phyloP scores from a whole-genome alignment of 306 rosid genomes.

The Trifolium pratense region DNA sequence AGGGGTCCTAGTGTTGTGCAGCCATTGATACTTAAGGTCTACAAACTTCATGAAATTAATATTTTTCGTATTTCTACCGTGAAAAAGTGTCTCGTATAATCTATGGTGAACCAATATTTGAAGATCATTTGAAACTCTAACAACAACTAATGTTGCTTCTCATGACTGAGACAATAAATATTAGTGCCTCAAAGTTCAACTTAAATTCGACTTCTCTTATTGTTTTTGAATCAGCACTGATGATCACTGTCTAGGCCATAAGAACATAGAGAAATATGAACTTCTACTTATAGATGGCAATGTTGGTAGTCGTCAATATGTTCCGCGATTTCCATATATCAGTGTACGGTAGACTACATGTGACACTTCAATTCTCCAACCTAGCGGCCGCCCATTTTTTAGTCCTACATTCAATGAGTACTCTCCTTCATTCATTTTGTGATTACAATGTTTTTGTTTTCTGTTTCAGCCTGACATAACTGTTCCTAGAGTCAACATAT shows the following conservation, averaged over 20 bases:
- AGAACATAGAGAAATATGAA: not conserved
- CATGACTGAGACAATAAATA: not conserved
- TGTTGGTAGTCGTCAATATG: not conserved
- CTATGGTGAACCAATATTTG: not conserved
- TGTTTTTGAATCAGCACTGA: not conserved
- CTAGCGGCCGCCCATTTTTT: not conserved
- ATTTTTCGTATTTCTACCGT: not conserved
- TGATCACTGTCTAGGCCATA: not conserved
- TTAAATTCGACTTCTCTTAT: not conserved
- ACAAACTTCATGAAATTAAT: no score
- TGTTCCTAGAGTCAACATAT: conserved; percentile 68
- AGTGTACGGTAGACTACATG: not conserved
- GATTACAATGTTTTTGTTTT: not conserved
- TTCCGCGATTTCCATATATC: not conserved
- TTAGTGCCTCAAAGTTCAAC: not conserved
- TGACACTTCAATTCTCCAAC: not conserved
- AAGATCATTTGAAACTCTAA: not conserved
- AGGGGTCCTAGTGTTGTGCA: conserved; percentile 65
- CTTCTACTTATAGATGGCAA: not conserved
- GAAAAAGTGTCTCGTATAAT: not conserved
- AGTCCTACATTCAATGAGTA: not conserved
- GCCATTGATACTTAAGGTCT: conserved; percentile 65
- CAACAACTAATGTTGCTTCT: not conserved
- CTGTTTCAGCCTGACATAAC: conserved; percentile 67
- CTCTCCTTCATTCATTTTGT: not conserved